These are phyloP conservation scores for Oxytropis ochrocephala DNA, from an alignment of 306 rosid genomes.

Conservation along the genomic window DNA sequence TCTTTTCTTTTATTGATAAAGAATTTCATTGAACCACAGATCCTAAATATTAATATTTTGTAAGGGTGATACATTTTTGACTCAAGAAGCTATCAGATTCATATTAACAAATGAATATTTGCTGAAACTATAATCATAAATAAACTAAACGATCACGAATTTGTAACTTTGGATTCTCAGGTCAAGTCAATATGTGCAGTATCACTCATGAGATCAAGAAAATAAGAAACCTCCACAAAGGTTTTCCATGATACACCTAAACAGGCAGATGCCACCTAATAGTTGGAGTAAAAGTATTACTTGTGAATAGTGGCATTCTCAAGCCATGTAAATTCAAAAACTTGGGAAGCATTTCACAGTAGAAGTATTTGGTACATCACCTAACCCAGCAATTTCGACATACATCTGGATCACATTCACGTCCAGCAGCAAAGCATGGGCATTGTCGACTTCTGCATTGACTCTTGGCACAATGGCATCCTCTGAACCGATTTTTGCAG, in stretches of 20 bases:
- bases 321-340: not conserved
- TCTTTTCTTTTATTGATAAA: not conserved
- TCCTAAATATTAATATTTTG: not conserved
- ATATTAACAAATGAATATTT: not conserved
- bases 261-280: not conserved
- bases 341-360: not conserved
- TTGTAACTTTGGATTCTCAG: not conserved
- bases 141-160: not conserved
- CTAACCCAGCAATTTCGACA: constrained; percentile 98
- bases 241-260: not conserved
- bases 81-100: not conserved
- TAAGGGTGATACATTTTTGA: not conserved
- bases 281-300: not conserved
- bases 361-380: constrained; percentile 34
- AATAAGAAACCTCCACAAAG: not conserved
- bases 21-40: not conserved
- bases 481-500: constrained; percentile 96
- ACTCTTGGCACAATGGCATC: constrained; percentile 98
- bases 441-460: constrained; percentile 98
- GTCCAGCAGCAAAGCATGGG: constrained; percentile 98
- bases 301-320: not conserved
- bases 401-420: constrained; percentile 98
- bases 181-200: not conserved
- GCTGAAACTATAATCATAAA: not conserved
- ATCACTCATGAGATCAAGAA: not conserved